Evolutionary conservation across 768 basidiomycete genomes (phyloP).

Genomic region (Lactarius psammicola): DNA sequence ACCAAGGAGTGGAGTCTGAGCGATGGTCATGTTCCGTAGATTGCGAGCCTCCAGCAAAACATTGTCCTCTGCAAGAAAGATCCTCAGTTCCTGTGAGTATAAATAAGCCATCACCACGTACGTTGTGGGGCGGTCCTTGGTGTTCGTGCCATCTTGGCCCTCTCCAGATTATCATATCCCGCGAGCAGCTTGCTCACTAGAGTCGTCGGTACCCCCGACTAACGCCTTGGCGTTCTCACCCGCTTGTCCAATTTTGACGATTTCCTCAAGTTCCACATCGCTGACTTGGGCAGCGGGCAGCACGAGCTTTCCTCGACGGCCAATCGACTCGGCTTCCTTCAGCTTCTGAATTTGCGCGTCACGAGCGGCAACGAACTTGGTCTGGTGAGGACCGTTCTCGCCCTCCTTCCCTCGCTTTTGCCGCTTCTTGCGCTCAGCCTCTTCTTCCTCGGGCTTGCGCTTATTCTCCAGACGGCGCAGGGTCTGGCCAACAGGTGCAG

Average conservation of each 20-base stretch:
- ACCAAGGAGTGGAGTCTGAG: slow-evolving; percentile 92
- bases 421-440: slow-evolving; percentile 89
- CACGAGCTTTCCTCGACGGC: slow-evolving; percentile 77
- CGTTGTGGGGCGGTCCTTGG: slow-evolving; percentile 93
- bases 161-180: slow-evolving; percentile 88
- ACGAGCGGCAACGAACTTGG: slow-evolving; percentile 94
- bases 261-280: slow-evolving; percentile 92
- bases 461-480: slow-evolving; percentile 94
- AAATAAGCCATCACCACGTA: slow-evolving; percentile 33
- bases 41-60: slow-evolving; percentile 95
- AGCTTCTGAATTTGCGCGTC: slow-evolving; percentile 98
- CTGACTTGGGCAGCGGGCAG: slow-evolving; percentile 91
- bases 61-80: slow-evolving; percentile 74
- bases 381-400: slow-evolving; percentile 61
- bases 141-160: slow-evolving; percentile 89
- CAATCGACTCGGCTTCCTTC: slow-evolving; percentile 96
- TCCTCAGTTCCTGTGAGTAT: slow-evolving; percentile 17
- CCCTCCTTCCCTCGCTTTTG: slow-evolving; percentile 78
- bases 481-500: slow-evolving; percentile 90
- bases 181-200: slow-evolving; percentile 83
- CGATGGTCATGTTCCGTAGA: slow-evolving; percentile 87
- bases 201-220: slow-evolving; percentile 78
- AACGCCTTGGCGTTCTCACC: slow-evolving; percentile 86
- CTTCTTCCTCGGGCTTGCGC: slow-evolving; percentile 90
- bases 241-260: slow-evolving; percentile 95